Evolutionary conservation across 129 eudicot species (phyloP), one percentile per base, ranked within the genome.

Genomic region (Cynara cardunculus): DNA sequence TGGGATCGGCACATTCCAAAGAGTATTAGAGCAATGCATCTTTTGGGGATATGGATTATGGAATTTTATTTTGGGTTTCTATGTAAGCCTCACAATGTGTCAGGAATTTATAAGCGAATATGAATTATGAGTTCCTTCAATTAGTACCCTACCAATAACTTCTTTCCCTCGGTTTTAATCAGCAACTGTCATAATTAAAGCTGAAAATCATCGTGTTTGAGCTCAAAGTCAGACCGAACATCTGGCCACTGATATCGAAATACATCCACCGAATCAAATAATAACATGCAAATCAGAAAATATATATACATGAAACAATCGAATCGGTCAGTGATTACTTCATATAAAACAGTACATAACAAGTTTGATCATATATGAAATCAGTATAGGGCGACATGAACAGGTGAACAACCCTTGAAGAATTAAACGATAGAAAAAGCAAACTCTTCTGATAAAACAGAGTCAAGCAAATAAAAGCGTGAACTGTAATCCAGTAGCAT

Each of bases 401-500:
- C 35, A 18, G 8, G 3, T 25, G 8, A 74, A 74, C 27, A 27
- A 56, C 21, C 41, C 19, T 28, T 19, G 25, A 59, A 31, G 46
- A 16, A 28, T 24, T 49, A 44, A 44, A 59, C 1, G 44, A 37
- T 37, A 37, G 12, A 37, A 37, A 37, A 37, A 37, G 12, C 44
- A 37, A 37, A 34, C 9, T 8, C 21, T 21, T 49, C 10, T 6
- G 67, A 75, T n/a, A 19, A 12, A 75, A 27, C 2, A 27, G 49
- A 53, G 26, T 75, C 21, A 21, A 31, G 61, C 7, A 34, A 65
- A 65, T 25, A n/a, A 62, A 76, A 62, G 25, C 34, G 62, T 32
- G 32, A 78, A 78, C 19, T 66, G 39, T 78, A 67, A 78, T 67
- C 27, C 44, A 78, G 74, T n/a, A 41, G 75, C n/a, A 69, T 69